A percentile compares a stretch with the other conserved stretches of the same genome.
phyloP scores from a whole-genome alignment of 192 early-diverging fungal species.

The Rhizophagus prolifer region DNA sequence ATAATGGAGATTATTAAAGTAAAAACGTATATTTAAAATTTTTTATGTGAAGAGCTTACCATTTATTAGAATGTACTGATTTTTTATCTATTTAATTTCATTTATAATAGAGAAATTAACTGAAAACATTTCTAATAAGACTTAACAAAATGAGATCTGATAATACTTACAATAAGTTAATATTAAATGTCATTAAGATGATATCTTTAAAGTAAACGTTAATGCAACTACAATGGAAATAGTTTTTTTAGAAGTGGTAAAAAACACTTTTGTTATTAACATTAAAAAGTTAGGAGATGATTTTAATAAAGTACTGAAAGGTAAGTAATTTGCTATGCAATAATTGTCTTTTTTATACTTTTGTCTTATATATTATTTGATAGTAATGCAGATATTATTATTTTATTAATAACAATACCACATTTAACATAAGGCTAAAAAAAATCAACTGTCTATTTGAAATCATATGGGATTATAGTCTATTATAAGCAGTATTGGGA shows the following conservation, averaged over 20 bases:
- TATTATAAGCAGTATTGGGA: too few species aligned
- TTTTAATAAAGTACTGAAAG: constrained; percentile 1
- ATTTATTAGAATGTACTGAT: not conserved
- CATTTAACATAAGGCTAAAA: constrained; percentile 4
- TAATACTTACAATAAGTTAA: constrained; percentile 18
- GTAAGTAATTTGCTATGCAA: not conserved
- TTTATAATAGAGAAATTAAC: not conserved
- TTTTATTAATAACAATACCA: constrained; percentile 18
- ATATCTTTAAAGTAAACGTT: constrained; percentile 1
- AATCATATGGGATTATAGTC: constrained; percentile 20
- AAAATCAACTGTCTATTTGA: constrained; percentile 16
- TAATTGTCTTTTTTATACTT: constrained; percentile 16
- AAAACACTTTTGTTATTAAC: not conserved
- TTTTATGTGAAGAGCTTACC: not conserved
- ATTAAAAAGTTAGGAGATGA: constrained; percentile 15
- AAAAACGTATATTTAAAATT: not conserved
- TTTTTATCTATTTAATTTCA: not conserved
- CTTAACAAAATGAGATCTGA: not conserved
- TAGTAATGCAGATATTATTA: constrained; percentile 10
- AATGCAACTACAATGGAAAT: constrained; percentile 15
- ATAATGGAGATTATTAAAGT: constrained; percentile 14
- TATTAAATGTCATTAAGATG: constrained; percentile 6
- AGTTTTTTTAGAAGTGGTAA: not conserved
- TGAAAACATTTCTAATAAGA: constrained; percentile 6
- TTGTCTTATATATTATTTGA: constrained; percentile 13